Base-by-base conservation (phyloP, 352 stramenopile genomes). In the Phytophthora rubi region DNA sequence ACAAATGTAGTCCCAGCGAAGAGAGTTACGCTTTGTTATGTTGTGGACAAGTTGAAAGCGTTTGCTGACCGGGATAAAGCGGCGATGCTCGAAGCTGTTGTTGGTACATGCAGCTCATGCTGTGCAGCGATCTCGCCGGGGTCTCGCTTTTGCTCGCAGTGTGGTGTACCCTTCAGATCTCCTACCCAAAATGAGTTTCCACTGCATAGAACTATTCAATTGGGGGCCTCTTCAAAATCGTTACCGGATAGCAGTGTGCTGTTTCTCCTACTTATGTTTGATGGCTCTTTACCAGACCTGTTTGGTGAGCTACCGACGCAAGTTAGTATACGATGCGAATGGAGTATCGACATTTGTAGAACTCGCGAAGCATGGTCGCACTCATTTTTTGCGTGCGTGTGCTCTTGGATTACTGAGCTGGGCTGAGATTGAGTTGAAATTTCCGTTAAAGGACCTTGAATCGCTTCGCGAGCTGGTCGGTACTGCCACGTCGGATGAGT, bases 311-410 rank as follows among this genome's bases (percentile, higher is more conserved):
- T 15, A n/a, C n/a, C 4, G 12, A 53, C n/a, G 47, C 18, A n/a
- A 53, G 12, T 26, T 30, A 6, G 21, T 61, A 6, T 61, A 61
- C 54, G 37, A 52, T 10, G 6, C 13, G 13, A 37, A 39, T 37
- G 54, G 35, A 6, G 4, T 61, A n/a, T 16, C 21, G 21, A 28
- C 3, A 10, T 9, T 61, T 26, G 4, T 23, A 16, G 32, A 52
- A 8, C 16, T 61, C 21, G 54, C 39, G 12, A 61, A 52, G 47
- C 23, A 37, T 61, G 54, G 54, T 16, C 21, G 35, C 3, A 52
- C 37, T 13, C 23, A 35, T 8, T 61, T 61, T 26, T 37, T 61
- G 13, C 35, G 15, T 1, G 54, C 45, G 9, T 53, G 42, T 49
- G 16, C 47, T 9, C 18, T 53, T 53, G 47, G 47, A n/a, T 16